phyloP scores from a whole-genome alignment of 1,284 basidiomycete species.

The Polyporus tsugae region DNA sequence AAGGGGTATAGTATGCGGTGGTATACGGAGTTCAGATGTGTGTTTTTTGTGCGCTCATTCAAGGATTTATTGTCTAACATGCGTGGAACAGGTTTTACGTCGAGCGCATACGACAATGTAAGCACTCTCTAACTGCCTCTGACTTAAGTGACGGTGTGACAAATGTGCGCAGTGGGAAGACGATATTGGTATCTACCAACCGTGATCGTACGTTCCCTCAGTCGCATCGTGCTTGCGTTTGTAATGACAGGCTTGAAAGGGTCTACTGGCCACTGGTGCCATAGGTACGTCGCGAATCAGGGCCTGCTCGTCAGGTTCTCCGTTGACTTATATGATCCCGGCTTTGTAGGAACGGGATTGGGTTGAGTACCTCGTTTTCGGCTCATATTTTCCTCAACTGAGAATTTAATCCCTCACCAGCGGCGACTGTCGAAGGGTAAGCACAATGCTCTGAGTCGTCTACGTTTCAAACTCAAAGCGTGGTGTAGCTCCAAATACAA shows the following conservation, averaged over 20 bases:
- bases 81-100: slow-evolving; percentile 22
- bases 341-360: slow-evolving; percentile 9
- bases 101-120: slow-evolving; percentile 28
- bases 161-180: slow-evolving; percentile 17
- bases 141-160: not conserved
- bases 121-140: not conserved
- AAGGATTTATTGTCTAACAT: not conserved
- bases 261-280: slow-evolving; percentile 18
- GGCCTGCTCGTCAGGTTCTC: too few species aligned
- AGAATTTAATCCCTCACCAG: not conserved
- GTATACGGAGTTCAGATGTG: slow-evolving; percentile 29
- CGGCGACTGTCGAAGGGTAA: slow-evolving; percentile 23
- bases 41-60: not conserved
- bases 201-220: slow-evolving; percentile 12
- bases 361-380: slow-evolving; percentile 9
- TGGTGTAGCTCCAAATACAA: slow-evolving; percentile 17
- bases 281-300: slow-evolving; percentile 17
- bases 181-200: slow-evolving; percentile 24
- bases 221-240: not conserved
- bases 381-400: not conserved
- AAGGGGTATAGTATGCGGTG: slow-evolving; percentile 21
- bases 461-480: not conserved
- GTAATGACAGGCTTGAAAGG: slow-evolving; percentile 6
- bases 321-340: not conserved
- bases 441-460: not conserved